Percentiles rank a stretch among this genome's conserved stretches.
Evolutionary conservation across 2,329 filamentous ascomycete genomes (phyloP).

Genomic region (Alternaria sp.): DNA sequence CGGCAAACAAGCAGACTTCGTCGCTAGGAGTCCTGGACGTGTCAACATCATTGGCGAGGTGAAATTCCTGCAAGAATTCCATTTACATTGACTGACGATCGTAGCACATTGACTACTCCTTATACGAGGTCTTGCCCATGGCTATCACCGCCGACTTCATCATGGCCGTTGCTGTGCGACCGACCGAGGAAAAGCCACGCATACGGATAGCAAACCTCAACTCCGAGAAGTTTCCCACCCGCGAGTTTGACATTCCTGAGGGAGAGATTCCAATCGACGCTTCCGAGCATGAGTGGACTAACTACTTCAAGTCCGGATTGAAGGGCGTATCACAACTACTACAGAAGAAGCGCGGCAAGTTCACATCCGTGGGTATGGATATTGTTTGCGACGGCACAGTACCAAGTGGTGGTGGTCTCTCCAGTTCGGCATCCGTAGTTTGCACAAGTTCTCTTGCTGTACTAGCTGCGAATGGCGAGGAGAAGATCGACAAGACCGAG

Average conservation of each 20-base stretch:
- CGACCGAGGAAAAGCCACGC: constrained; percentile 62
- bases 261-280: constrained; percentile 75
- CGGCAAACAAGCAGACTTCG: constrained; percentile 76
- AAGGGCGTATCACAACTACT: constrained; percentile 82
- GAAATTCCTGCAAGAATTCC: background rate
- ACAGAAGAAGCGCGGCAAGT: constrained; percentile 69
- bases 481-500: constrained; percentile 85
- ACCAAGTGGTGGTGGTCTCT: constrained; percentile 88
- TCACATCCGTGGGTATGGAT: constrained; percentile 80
- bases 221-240: constrained; percentile 75
- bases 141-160: constrained; percentile 91
- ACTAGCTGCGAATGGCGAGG: constrained; percentile 82
- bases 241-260: constrained; percentile 75
- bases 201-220: constrained; percentile 84
- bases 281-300: constrained; percentile 89
- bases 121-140: constrained; percentile 96
- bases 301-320: constrained; percentile 96
- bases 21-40: constrained; percentile 88
- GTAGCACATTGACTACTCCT: constrained; percentile 93
- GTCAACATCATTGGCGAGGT: constrained; percentile 97
- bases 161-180: constrained; percentile 74
- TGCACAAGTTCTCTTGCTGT: constrained; percentile 89
- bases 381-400: constrained; percentile 91
- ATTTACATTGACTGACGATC: constrained; percentile 22
- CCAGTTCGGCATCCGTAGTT: constrained; percentile 92